Conservation (phyloP, 2,329 filamentous ascomycete species). For the Aspergillus fijiensis region DNA sequence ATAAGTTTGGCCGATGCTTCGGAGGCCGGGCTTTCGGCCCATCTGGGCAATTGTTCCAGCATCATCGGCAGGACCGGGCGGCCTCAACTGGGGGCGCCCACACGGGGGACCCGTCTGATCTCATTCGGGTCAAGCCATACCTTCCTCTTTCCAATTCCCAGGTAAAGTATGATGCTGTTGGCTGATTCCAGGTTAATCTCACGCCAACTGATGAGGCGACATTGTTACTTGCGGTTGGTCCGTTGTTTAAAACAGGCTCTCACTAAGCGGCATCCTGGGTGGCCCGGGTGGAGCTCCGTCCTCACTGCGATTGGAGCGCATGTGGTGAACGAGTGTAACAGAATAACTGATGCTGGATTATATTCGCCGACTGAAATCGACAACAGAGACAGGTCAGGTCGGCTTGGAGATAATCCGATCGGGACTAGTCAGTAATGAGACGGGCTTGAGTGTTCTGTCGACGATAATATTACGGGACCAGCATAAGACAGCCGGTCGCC, state of each 20-base stretch:
- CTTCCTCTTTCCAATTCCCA: conserved; percentile 1
- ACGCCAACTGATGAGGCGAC: not conserved
- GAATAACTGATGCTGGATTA: not conserved
- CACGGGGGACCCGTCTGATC: not conserved
- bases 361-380: not conserved
- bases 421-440: not conserved
- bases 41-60: not conserved
- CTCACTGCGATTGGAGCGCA: not conserved
- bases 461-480: conserved; percentile 17
- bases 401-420: not conserved
- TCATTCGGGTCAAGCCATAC: not conserved
- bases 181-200: not conserved
- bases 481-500: not conserved
- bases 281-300: not conserved
- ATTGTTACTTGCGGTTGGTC: not conserved
- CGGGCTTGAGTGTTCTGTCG: not conserved
- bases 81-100: not conserved
- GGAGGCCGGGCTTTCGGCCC: not conserved
- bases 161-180: not conserved
- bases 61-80: conserved; percentile 1
- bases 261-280: not conserved
- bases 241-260: not conserved
- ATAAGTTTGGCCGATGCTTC: conserved; percentile 2
- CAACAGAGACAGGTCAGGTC: not conserved
- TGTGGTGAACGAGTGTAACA: not conserved